Base-by-base conservation (phyloP, 2,329 filamentous ascomycete genomes). In the Escovopsis sp. region DNA sequence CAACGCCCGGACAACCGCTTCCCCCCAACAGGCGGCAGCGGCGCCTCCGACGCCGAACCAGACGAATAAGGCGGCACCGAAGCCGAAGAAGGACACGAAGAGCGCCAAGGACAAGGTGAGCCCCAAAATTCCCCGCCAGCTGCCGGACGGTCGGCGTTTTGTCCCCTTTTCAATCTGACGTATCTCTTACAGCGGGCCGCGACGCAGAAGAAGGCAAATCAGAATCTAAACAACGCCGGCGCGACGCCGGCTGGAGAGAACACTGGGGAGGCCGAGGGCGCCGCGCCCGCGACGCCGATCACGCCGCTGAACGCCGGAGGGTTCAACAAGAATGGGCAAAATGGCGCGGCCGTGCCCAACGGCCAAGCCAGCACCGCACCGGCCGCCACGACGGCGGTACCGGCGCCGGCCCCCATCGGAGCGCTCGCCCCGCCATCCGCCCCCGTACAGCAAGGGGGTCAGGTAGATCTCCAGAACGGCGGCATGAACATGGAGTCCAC, bases 1-100 rank as follows among this genome's bases (percentile, higher is more conserved):
- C 36, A 70, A 72, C 46, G 68, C 63, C 42, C 62, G 68, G 36
- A 66, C 62, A 29, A 69, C 72, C 12, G 70, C 70, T 11, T 76
- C 74, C 14, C 76, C 74, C 17, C 74, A 77, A 46, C 68, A 72
- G 45, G 68, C 68, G 41, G 72, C 68, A 39, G 68, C 73, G 6
- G 79, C 78, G 26, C 82, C 83, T 1, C 82, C 82, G 2, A 90
- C 83, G 4, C 83, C 83, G 1, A 76, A 73, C 35, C 79, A 84
- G 51, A 55, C 64, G 2, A 78, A 76, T 50, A 88, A 88, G 62
- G 58, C 78, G 4, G 76, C 72, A 25, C 79, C 80, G 1, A 86
- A 31, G 11, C 27, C 84, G 56, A 88, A 88, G 69, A 82, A 84
- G 63, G 73, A 76, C 23, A 62, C 60, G 5, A 79, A 78, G 56